These are phyloP conservation scores for Russula griseocarnosa DNA, from an alignment of 768 basidiomycete genomes.

Conservation along the genomic window DNA sequence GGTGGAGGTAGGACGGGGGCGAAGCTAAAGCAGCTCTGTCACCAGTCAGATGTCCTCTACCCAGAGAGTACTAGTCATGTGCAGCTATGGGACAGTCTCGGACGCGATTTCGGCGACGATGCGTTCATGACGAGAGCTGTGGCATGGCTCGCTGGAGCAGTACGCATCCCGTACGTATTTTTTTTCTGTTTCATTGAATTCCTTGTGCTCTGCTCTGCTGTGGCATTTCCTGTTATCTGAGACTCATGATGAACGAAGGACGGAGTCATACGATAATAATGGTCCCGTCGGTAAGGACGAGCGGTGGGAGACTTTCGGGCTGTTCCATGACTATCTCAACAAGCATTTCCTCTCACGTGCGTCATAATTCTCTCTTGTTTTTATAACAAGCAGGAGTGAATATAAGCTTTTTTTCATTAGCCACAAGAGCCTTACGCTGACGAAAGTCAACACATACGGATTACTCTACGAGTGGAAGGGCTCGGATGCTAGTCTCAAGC, in stretches of 20 bases:
- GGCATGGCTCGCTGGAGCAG: slow-evolving; percentile 40
- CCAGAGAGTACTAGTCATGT: slow-evolving; percentile 33
- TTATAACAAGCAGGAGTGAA: background rate
- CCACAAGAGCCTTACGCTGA: slow-evolving; percentile 48
- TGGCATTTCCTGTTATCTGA: background rate
- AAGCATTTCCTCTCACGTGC: slow-evolving; percentile 61
- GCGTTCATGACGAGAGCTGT: slow-evolving; percentile 37
- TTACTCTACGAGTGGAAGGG: slow-evolving; percentile 61
- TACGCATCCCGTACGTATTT: slow-evolving; percentile 38
- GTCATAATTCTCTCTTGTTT: slow-evolving; percentile 20
- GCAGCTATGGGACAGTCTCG: slow-evolving; percentile 35
- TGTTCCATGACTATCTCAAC: slow-evolving; percentile 42
- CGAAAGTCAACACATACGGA: slow-evolving; percentile 58
- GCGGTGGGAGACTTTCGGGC: slow-evolving; percentile 42
- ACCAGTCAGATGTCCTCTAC: slow-evolving; percentile 34
- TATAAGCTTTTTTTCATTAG: slow-evolving; percentile 32
- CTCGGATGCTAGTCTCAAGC: slow-evolving; percentile 47
- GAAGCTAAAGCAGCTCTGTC: slow-evolving; percentile 4
- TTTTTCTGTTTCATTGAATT: too few relatives aligned
- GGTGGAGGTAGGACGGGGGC: background rate
- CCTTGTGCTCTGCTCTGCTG: background rate
- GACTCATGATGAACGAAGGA: slow-evolving; percentile 35
- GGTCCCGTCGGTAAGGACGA: slow-evolving; percentile 47
- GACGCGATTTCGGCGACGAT: slow-evolving; percentile 33
- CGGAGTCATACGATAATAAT: slow-evolving; percentile 51